Base-by-base conservation (phyloP, 495 filamentous ascomycete genomes). In the Pseudotulostoma volvatum region DNA sequence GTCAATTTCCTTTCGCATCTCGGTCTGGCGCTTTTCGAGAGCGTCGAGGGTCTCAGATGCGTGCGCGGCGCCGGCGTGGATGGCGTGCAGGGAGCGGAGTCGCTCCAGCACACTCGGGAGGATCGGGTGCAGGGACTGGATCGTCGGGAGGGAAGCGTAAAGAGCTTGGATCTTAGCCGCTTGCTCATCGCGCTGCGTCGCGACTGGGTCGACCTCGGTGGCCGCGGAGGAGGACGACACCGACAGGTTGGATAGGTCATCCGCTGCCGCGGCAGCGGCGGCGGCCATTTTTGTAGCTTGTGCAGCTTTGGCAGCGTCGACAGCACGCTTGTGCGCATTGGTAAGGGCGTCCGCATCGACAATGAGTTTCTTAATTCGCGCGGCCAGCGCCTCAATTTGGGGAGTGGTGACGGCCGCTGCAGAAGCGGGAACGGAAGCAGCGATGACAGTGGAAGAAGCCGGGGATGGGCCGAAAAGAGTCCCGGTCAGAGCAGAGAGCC, bases 111-210 rank as follows among this genome's bases (percentile, higher is more conserved):
- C 65, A 3, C 81, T 73, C 5, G 92, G 92, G 9, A 99, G 66
- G 16, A 93, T 59, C 4, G 92, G 90, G 3, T 81, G 70, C 9
- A 96, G 64, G 39, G 70, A 81, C 57, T 95, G 84, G 44, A 99
- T 92, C 8, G 84, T 88, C 4, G 84, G 76, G 3, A 99, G 68
- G 11, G 83, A 83, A 1, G 79, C 78, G 55, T 94, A 96, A 2
- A 99, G 71, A 2, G 87, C 86, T 48, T 93, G 88, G 53, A 96
- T 80, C 55, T 93, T 93, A 31, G 84, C 70, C 13, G 71, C 69
- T 45, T 83, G 74, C 49, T 92, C 84, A 23, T 74, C 67, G 39
- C 66, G 57, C 37, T 61, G 54, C 7, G 49, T 47, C 7, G 48
- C 47, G 3, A 53, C 41, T 4, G 42, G 44, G 30, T 52, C 50